Conservation (phyloP, 768 basidiomycete species). For the Lentinus brumalis region DNA sequence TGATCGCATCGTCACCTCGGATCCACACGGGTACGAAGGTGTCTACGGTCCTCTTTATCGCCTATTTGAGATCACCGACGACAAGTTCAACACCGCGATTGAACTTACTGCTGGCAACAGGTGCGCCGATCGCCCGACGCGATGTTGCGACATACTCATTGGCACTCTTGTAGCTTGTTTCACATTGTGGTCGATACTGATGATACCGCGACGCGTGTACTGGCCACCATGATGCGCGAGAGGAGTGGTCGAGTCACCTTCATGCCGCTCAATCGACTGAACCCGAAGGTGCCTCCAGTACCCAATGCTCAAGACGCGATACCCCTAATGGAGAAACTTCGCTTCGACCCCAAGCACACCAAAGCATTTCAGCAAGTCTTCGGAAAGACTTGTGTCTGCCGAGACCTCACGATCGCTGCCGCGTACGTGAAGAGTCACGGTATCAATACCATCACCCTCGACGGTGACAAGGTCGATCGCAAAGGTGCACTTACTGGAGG, state of each 20-base stretch:
- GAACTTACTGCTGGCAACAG: slow-evolving; percentile 96
- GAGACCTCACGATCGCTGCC: slow-evolving; percentile 88
- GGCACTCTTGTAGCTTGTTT: slow-evolving; percentile 65
- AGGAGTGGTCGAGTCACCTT: slow-evolving; percentile 95
- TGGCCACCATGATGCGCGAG: slow-evolving; percentile 92
- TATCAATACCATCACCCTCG: slow-evolving; percentile 95
- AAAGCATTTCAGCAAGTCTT: slow-evolving; percentile 98
- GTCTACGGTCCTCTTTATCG: slow-evolving; percentile 95
- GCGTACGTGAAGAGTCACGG: slow-evolving; percentile 94
- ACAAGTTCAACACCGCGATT: slow-evolving; percentile 87
- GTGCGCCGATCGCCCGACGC: slow-evolving; percentile 40
- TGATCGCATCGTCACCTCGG: slow-evolving; percentile 65
- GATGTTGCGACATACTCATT: slow-evolving; percentile 10
- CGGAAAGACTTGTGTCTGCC: slow-evolving; percentile 94
- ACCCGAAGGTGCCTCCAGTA: slow-evolving; percentile 65
- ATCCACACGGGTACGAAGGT: slow-evolving; percentile 71
- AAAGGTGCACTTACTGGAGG: slow-evolving; percentile 97
- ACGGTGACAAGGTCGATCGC: slow-evolving; percentile 96
- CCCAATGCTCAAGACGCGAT: slow-evolving; percentile 79
- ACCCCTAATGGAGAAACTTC: slow-evolving; percentile 81
- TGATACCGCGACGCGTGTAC: slow-evolving; percentile 86
- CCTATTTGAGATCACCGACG: slow-evolving; percentile 86
- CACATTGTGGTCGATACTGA: slow-evolving; percentile 98
- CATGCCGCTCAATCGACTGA: slow-evolving; percentile 96
- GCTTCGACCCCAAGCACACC: slow-evolving; percentile 65